Evolutionary conservation across 2,329 filamentous ascomycete species (phyloP).

Genomic region (Colletotrichum sidae): DNA sequence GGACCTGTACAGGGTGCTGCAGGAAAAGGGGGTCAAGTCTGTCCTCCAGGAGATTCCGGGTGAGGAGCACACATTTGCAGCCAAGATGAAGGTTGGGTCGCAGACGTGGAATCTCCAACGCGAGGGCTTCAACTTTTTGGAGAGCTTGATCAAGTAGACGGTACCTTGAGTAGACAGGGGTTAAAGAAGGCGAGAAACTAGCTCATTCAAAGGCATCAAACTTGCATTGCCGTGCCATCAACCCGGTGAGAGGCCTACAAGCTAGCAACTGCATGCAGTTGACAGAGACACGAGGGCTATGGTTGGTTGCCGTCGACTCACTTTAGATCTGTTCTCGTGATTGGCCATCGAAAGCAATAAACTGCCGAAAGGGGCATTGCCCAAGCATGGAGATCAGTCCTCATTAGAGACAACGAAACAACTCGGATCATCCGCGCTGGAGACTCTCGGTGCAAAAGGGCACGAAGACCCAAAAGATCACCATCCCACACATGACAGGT

Average conservation of each 20-base stretch:
- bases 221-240: not conserved
- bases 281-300: too few species aligned
- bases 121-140: conserved; percentile 55
- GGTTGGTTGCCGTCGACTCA: too few species aligned
- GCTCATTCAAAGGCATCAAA: not conserved
- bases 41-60: conserved; percentile 51
- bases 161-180: not conserved
- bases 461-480: too few species aligned
- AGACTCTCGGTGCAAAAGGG: too few species aligned
- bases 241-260: not conserved
- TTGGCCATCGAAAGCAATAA: not conserved
- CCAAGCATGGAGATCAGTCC: too few species aligned
- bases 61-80: conserved; percentile 57
- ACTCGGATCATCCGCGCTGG: too few species aligned
- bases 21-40: conserved; percentile 46
- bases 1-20: conserved; percentile 43
- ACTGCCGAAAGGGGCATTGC: too few species aligned
- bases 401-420: too few species aligned
- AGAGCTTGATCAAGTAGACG: conserved; percentile 39
- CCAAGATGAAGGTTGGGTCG: conserved; percentile 53
- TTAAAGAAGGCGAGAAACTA: not conserved
- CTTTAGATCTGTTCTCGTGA: not conserved
- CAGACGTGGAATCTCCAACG: conserved; percentile 49
- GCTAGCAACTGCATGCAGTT: not conserved
- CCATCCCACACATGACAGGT: too few species aligned